A percentile compares a stretch with the other conserved stretches of the same genome.
Evolutionary conservation across 2,329 filamentous ascomycete species (phyloP).

Genomic region (Corinectria fuckeliana): DNA sequence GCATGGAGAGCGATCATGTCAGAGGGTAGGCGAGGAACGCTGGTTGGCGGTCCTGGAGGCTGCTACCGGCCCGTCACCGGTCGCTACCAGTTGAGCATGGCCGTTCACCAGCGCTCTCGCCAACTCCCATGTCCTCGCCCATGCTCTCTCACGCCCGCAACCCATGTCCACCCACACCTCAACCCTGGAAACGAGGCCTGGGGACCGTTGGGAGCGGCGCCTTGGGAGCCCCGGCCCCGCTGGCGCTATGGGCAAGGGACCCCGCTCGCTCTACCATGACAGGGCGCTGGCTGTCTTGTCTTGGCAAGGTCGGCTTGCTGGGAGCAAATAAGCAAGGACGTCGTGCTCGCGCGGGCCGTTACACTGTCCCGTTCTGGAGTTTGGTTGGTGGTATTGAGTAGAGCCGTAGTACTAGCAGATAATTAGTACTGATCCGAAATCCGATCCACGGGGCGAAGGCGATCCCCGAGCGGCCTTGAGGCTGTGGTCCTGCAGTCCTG

Average conservation of each 20-base stretch:
- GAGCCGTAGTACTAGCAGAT: background rate
- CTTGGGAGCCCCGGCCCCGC: constrained; percentile 23
- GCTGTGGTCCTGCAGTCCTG: background rate
- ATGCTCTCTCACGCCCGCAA: background rate
- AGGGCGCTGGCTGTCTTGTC: constrained; percentile 22
- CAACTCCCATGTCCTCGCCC: background rate
- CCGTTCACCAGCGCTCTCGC: constrained; percentile 1
- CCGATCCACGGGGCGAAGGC: background rate
- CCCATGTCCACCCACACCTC: background rate
- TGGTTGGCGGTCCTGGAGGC: constrained; percentile 15
- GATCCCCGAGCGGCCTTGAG: background rate
- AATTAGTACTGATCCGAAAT: background rate
- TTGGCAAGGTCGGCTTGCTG: constrained; percentile 23
- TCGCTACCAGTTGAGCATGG: constrained; percentile 16
- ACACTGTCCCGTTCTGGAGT: background rate
- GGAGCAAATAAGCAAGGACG: constrained; percentile 6
- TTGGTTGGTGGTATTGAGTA: constrained; percentile 20
- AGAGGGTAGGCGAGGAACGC: constrained; percentile 24
- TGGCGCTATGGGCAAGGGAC: constrained; percentile 20
- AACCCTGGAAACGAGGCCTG: background rate
- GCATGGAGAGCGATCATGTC: constrained; percentile 27
- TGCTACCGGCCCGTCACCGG: constrained; percentile 21
- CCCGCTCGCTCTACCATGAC: constrained; percentile 33
- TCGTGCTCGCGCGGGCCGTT: background rate
- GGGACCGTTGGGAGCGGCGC: background rate